Evolutionary conservation across 495 filamentous ascomycete genomes (phyloP).

Genomic region (Hyaloscypha finlandica): DNA sequence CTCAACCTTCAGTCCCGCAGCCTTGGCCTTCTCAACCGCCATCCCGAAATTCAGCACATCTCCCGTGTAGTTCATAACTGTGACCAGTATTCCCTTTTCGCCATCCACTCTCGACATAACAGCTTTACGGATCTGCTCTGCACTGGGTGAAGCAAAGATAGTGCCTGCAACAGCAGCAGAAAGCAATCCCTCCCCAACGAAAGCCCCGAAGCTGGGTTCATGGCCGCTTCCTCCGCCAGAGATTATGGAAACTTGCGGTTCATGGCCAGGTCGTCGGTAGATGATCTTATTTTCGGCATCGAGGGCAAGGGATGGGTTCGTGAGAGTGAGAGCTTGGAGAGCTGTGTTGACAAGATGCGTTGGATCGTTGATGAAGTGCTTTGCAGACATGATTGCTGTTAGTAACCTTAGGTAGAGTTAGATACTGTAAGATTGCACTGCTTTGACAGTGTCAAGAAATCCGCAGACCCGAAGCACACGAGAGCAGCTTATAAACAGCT

Average conservation of each 20-base stretch:
- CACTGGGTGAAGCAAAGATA: conserved; percentile 87
- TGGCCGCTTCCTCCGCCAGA: conserved; percentile 93
- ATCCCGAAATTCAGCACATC: conserved; percentile 96
- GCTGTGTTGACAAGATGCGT: conserved; percentile 76
- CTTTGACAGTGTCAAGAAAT: background rate
- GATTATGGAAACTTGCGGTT: conserved; percentile 67
- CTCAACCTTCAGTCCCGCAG: conserved; percentile 75
- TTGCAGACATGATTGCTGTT: conserved; percentile 53
- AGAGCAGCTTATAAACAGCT: conserved; percentile 3
- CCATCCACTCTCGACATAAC: conserved; percentile 71
- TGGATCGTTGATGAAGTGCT: conserved; percentile 93
- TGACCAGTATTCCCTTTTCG: conserved; percentile 70
- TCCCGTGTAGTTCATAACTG: conserved; percentile 72
- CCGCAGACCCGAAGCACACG: background rate
- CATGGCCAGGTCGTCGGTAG: conserved; percentile 65
- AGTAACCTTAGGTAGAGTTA: background rate
- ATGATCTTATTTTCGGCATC: conserved; percentile 84
- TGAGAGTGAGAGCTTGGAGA: conserved; percentile 74
- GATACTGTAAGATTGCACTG: background rate
- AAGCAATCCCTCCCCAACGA: conserved; percentile 72
- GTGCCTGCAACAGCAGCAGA: conserved; percentile 86
- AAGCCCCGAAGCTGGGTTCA: conserved; percentile 82
- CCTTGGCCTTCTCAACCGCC: conserved; percentile 89
- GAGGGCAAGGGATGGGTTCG: conserved; percentile 82
- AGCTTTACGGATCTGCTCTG: conserved; percentile 81